phyloP scores from a whole-genome alignment of 495 filamentous ascomycete genomes.

The Podospora pseudocomata region DNA sequence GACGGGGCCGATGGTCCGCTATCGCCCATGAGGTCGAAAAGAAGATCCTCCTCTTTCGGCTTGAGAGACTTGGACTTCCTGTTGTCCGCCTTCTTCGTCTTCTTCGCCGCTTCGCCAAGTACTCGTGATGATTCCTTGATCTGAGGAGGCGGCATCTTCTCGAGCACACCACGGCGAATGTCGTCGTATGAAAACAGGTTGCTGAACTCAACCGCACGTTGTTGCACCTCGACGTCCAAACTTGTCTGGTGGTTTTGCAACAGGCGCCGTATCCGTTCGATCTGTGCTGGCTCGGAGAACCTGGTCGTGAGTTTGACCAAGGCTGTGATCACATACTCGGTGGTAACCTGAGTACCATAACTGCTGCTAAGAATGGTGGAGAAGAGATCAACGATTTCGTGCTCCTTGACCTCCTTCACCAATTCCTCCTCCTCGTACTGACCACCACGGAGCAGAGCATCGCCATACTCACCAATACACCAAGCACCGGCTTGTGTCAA shows the following conservation, averaged over 20 bases:
- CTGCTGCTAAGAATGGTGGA: conserved; percentile 87
- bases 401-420: conserved; percentile 83
- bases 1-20: conserved; percentile 50
- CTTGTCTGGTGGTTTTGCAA: conserved; percentile 72
- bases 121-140: conserved; percentile 92
- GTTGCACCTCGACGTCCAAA: conserved; percentile 91
- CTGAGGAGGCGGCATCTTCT: conserved; percentile 95
- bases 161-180: conserved; percentile 83
- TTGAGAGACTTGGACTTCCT: conserved; percentile 74
- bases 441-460: conserved; percentile 79
- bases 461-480: conserved; percentile 97
- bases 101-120: conserved; percentile 80
- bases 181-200: conserved; percentile 89
- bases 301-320: conserved; percentile 94
- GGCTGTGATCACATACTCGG: conserved; percentile 92
- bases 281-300: conserved; percentile 72
- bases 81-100: conserved; percentile 68
- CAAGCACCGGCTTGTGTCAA: conserved; percentile 91
- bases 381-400: conserved; percentile 87
- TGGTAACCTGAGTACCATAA: conserved; percentile 82
- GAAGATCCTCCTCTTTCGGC: conserved; percentile 81
- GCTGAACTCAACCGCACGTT: conserved; percentile 88
- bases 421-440: conserved; percentile 95
- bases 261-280: conserved; percentile 78
- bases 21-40: conserved; percentile 91